phyloP scores from a whole-genome alignment of 2,329 filamentous ascomycete genomes.

The Paecilomyces dactylethromorphus region DNA sequence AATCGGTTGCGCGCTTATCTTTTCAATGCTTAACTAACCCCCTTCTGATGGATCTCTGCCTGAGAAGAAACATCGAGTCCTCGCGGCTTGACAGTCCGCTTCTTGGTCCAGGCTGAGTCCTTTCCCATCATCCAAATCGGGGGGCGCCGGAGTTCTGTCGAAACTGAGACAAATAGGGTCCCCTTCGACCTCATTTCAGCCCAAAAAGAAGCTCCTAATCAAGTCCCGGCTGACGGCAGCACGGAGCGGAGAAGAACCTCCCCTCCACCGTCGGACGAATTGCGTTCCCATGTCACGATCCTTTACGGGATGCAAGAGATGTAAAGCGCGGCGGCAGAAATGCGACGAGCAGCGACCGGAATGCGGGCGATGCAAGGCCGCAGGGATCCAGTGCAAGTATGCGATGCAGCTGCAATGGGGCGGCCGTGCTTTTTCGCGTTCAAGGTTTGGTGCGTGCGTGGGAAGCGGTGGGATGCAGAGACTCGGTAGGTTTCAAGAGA shows the following conservation, averaged over 20 bases:
- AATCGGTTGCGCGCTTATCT: background rate
- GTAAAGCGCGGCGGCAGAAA: slow-evolving; percentile 40
- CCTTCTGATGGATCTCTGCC: background rate
- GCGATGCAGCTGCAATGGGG: slow-evolving; percentile 38
- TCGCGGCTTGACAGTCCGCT: background rate
- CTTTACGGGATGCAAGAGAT: slow-evolving; percentile 37
- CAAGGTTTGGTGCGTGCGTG: slow-evolving; percentile 30
- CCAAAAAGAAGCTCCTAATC: background rate
- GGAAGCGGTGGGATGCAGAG: slow-evolving; percentile 28
- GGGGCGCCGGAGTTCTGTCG: background rate
- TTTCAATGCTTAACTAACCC: background rate
- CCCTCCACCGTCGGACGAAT: slow-evolving; percentile 3
- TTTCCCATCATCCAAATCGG: background rate
- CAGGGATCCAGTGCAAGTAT: slow-evolving; percentile 33
- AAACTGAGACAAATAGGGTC: no score
- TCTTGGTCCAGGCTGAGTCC: background rate
- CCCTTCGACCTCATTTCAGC: background rate
- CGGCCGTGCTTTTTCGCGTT: slow-evolving; percentile 35
- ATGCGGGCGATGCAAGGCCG: slow-evolving; percentile 34
- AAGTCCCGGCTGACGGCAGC: background rate
- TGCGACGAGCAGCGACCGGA: slow-evolving; percentile 37
- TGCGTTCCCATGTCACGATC: slow-evolving; percentile 31
- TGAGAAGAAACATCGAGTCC: background rate
- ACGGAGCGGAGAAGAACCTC: background rate
- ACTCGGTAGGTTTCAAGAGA: slow-evolving; percentile 19